Percentiles rank a stretch among this genome's conserved stretches.
Evolutionary conservation across 805 yeast genomes (phyloP).

Genomic region (Schwanniomyces sp.): DNA sequence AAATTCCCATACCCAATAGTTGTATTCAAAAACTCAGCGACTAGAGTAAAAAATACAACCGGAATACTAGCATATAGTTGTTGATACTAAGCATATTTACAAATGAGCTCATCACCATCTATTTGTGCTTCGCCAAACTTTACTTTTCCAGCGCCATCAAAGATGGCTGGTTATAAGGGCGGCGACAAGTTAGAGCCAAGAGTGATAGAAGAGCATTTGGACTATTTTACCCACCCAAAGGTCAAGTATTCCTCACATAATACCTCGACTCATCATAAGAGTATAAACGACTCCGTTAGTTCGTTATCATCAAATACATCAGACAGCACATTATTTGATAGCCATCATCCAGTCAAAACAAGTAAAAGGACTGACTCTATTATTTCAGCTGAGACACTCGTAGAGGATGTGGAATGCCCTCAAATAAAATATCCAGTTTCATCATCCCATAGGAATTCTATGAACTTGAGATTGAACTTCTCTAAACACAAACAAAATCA

Average conservation of each 20-base stretch:
- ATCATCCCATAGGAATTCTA: slow-evolving; percentile 5
- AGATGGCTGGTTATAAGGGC: neutral
- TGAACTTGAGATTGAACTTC: slow-evolving; percentile 12
- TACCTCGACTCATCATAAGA: slow-evolving; percentile 1
- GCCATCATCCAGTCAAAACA: neutral
- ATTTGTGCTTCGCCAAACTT: slow-evolving; percentile 22
- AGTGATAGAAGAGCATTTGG: neutral
- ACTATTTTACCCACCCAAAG: neutral
- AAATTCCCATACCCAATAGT: neutral
- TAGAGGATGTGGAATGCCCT: slow-evolving; percentile 16
- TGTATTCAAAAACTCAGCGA: too few relatives aligned
- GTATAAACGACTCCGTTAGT: slow-evolving; percentile 21
- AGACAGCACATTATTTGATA: slow-evolving; percentile 11
- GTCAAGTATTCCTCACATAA: neutral
- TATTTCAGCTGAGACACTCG: slow-evolving; percentile 31
- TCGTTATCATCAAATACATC: slow-evolving; percentile 29
- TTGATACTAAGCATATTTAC: neutral
- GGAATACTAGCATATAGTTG: too few relatives aligned
- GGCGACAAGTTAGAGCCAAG: slow-evolving; percentile 7
- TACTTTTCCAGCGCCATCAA: slow-evolving; percentile 15
- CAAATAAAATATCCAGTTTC: neutral
- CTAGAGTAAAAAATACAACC: too few relatives aligned
- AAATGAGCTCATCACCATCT: slow-evolving; percentile 17
- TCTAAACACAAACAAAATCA: slow-evolving; percentile 10
- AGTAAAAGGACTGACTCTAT: slow-evolving; percentile 15